A percentile compares a stretch with the other conserved stretches of the same genome.
Evolutionary conservation across 2,329 filamentous ascomycete genomes (phyloP).

Genomic region (Penicillium palitans): DNA sequence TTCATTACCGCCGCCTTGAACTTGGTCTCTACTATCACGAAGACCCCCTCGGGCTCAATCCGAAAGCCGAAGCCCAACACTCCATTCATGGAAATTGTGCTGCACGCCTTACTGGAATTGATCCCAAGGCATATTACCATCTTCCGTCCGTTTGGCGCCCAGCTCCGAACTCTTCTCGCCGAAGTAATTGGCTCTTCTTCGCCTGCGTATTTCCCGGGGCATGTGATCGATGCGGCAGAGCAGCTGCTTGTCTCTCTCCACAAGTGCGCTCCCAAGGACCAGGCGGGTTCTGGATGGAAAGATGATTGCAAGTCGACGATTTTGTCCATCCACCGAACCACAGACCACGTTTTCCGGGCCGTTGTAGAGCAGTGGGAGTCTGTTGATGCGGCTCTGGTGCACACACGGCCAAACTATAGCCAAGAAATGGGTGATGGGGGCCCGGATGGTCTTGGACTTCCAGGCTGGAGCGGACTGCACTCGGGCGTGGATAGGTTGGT

Average conservation of each 20-base stretch:
- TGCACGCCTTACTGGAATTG: slow-evolving; percentile 69
- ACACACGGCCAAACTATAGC: slow-evolving; percentile 39
- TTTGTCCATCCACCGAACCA: slow-evolving; percentile 66
- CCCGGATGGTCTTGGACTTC: slow-evolving; percentile 53
- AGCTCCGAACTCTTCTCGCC: slow-evolving; percentile 63
- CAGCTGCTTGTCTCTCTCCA: slow-evolving; percentile 70
- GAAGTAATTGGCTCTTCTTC: slow-evolving; percentile 64
- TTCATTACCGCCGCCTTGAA: slow-evolving; percentile 74
- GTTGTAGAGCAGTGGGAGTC: slow-evolving; percentile 82
- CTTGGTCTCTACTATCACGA: slow-evolving; percentile 53
- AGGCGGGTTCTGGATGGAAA: slow-evolving; percentile 74
- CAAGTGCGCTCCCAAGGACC: slow-evolving; percentile 78
- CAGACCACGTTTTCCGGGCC: slow-evolving; percentile 75
- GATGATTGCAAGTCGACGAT: slow-evolving; percentile 64
- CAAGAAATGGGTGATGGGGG: slow-evolving; percentile 40
- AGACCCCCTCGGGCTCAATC: slow-evolving; percentile 36
- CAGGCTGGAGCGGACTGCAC: slow-evolving; percentile 71
- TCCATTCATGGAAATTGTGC: slow-evolving; percentile 64
- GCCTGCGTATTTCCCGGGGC: slow-evolving; percentile 54
- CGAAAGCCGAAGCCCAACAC: slow-evolving; percentile 43
- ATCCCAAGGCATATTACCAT: slow-evolving; percentile 80
- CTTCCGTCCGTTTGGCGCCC: slow-evolving; percentile 71
- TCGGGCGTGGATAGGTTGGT: slow-evolving; percentile 70
- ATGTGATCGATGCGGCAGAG: slow-evolving; percentile 60
- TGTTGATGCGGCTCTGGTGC: slow-evolving; percentile 46